A percentile compares a stretch with the other conserved stretches of the same genome.
phyloP scores from a whole-genome alignment of 306 rosid genomes.

The Prunus dulcis region DNA sequence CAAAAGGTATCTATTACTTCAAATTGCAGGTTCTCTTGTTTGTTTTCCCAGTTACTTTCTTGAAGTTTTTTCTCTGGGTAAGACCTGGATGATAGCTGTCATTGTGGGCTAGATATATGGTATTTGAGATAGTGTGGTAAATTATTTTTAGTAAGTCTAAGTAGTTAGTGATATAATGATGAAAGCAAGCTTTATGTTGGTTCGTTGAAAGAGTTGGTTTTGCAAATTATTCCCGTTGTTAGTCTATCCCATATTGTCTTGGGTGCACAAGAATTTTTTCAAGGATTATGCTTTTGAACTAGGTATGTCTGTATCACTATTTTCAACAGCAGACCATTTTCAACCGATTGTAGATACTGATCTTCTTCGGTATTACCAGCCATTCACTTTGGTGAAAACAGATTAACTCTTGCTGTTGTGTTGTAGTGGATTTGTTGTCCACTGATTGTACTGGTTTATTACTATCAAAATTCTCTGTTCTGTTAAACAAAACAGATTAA shows the following conservation, averaged over 20 bases:
- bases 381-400: neutral
- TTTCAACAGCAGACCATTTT: neutral
- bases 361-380: neutral
- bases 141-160: neutral
- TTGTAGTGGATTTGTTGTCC: neutral
- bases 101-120: neutral
- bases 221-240: neutral
- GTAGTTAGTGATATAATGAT: neutral
- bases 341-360: neutral
- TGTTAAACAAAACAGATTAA: neutral
- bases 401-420: neutral
- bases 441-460: neutral
- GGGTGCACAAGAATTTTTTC: neutral
- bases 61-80: neutral
- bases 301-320: neutral
- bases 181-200: neutral
- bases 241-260: neutral
- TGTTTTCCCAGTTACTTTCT: neutral
- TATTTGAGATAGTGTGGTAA: neutral
- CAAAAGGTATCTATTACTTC: constrained; percentile 55
- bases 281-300: neutral
- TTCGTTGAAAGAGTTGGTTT: neutral
- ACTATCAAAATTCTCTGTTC: neutral
- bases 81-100: neutral
- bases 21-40: neutral